A percentile compares a stretch with the other conserved stretches of the same genome.
Conservation (phyloP, 257 asterid genomes). For the Salvia rosmarinus region DNA sequence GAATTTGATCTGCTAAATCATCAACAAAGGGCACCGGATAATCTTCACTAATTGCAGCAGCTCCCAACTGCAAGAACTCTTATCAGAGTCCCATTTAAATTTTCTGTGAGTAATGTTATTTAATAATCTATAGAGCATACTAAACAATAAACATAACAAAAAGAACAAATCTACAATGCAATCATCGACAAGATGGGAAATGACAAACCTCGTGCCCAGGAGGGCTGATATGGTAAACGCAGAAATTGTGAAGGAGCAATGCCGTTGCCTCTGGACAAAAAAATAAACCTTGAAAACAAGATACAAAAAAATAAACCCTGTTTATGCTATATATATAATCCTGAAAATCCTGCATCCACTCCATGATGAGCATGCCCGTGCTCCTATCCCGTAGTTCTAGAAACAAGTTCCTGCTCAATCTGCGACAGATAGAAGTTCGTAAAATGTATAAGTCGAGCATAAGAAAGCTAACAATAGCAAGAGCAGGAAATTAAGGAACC, state of each 20-base stretch:
- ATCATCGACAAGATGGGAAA: slow-evolving; percentile 21
- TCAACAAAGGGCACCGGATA: slow-evolving; percentile 68
- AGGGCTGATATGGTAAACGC: slow-evolving; percentile 70
- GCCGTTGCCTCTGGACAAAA: slow-evolving; percentile 72
- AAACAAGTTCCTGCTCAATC: slow-evolving; percentile 43
- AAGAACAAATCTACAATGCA: no score
- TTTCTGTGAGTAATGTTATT: slow-evolving; percentile 50
- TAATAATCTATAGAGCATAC: slow-evolving; percentile 9
- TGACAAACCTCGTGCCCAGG: slow-evolving; percentile 74
- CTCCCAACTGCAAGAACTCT: slow-evolving; percentile 97
- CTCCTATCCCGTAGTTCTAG: slow-evolving; percentile 26
- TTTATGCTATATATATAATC: slow-evolving; percentile 17
- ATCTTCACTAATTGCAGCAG: slow-evolving; percentile 69
- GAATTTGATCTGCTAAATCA: slow-evolving; percentile 82
- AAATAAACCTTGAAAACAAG: slow-evolving; percentile 85
- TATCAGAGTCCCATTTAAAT: slow-evolving; percentile 58
- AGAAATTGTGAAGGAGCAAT: slow-evolving; percentile 66
- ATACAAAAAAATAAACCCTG: slow-evolving; percentile 33
- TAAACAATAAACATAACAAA: neutral
- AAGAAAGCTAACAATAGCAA: neutral
- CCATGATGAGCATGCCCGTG: neutral
- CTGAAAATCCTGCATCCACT: neutral
- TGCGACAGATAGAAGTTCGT: slow-evolving; percentile 24
- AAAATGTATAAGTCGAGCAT: neutral
- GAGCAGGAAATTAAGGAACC: neutral